Evolutionary conservation across 306 rosid species (phyloP), one percentile per base, ranked within the genome.

Genomic region (Quercus alba): DNA sequence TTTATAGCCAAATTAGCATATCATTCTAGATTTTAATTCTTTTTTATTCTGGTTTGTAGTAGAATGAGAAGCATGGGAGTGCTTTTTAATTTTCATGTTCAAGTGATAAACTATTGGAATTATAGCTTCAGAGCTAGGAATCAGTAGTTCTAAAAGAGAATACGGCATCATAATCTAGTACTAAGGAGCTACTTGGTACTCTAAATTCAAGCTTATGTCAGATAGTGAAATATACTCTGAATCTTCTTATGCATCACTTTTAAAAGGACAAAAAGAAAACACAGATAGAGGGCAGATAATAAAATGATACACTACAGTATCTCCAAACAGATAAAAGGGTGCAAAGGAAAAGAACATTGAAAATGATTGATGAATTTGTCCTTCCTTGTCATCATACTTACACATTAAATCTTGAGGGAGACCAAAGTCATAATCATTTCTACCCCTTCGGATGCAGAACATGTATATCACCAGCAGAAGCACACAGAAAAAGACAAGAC

Each of bases 321-420:
- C 33, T 66, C 55, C 11, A 41, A 20, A 56, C 44, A 70, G 28
- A 62, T 28, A n/a, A 4, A 23, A 57, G 26, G 62, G 14, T 14
- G 26, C 35, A 77, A 35, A 54, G 19, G 33, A 31, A 31, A 23
- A n/a, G 66, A 78, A 78, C 35, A 23, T 2, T 64, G 66, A 72
- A 35, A 33, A 28, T 56, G 33, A 78, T 78, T 7, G 70, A 63
- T 55, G 73, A 71, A 64, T 63, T 79, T 35, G 25, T 80, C 62
- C 69, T 38, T 13, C 38, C n/a, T 66, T 63, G 57, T 79, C 75
- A 83, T 75, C 56, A 69, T 81, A 90, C 97, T 90, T 86, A 93
- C 99, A 88, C 74, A 84, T 87, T 77, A 95, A 85, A 66, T 95
- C 98, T 63, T 90, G 97, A 78, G 99, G 99, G 44, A 91, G 90